phyloP scores from a whole-genome alignment of 2,329 filamentous ascomycete species.

The Ophiocordyceps polyrhachis-furcata region DNA sequence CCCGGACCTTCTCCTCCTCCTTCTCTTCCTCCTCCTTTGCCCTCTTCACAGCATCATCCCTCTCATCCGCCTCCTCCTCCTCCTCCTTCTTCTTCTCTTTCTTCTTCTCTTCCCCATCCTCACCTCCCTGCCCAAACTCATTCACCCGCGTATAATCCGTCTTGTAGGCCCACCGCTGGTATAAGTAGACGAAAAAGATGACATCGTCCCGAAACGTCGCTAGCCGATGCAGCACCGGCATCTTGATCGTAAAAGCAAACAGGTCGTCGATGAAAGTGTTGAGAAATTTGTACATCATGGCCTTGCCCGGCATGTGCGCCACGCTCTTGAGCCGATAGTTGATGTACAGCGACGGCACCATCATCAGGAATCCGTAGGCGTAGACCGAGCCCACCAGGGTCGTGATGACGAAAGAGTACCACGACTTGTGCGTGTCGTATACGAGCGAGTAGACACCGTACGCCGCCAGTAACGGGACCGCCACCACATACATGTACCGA shows the following conservation, averaged over 20 bases:
- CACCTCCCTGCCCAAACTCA: slow-evolving; percentile 96
- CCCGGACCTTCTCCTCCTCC: slow-evolving; percentile 21
- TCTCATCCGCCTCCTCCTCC: slow-evolving; percentile 12
- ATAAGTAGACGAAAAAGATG: slow-evolving; percentile 96
- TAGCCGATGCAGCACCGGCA: slow-evolving; percentile 83
- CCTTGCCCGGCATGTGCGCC: slow-evolving; percentile 89
- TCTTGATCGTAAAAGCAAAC: slow-evolving; percentile 98
- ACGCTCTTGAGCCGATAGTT: slow-evolving; percentile 95
- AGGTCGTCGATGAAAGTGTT: slow-evolving; percentile 99
- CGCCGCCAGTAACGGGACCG: slow-evolving; percentile 71
- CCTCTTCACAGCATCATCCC: slow-evolving; percentile 14
- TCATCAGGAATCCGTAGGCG: slow-evolving; percentile 97
- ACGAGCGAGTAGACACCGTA: slow-evolving; percentile 83
- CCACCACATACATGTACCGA: slow-evolving; percentile 85
- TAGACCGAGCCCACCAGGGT: slow-evolving; percentile 93
- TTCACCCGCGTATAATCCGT: slow-evolving; percentile 85
- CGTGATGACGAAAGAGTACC: slow-evolving; percentile 92
- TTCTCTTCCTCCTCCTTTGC: slow-evolving; percentile 25
- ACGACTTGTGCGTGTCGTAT: slow-evolving; percentile 92
- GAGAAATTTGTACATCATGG: slow-evolving; percentile 96
- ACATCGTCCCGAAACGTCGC: slow-evolving; percentile 88
- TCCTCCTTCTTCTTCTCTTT: slow-evolving; percentile 10
- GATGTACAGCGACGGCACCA: slow-evolving; percentile 95
- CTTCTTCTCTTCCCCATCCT: slow-evolving; percentile 42
- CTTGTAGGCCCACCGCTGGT: slow-evolving; percentile 85